Conservation (phyloP, 2,329 filamentous ascomycete genomes). For the Fusarium humuli region DNA sequence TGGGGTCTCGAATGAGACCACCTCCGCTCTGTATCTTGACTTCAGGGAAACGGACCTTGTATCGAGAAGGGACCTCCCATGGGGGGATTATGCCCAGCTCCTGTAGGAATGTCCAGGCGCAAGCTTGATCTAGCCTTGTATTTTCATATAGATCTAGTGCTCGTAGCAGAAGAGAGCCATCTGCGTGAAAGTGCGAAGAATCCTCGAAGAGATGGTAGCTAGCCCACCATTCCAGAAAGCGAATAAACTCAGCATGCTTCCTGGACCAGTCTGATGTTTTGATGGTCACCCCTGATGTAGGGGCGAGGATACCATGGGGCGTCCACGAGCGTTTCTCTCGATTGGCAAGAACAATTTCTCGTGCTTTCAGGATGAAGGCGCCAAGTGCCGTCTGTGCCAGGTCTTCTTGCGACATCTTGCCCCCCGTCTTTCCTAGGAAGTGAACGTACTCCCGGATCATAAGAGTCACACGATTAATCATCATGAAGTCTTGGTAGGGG, state of each 20-base stretch:
- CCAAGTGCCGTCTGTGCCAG: conserved; percentile 48
- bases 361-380: conserved; percentile 63
- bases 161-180: conserved; percentile 74
- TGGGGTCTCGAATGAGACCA: conserved; percentile 54
- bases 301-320: conserved; percentile 58
- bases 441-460: conserved; percentile 52
- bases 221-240: conserved; percentile 77
- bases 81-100: conserved; percentile 78
- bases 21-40: conserved; percentile 58
- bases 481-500: conserved; percentile 46
- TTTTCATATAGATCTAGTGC: conserved; percentile 70
- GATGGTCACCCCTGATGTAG: conserved; percentile 42
- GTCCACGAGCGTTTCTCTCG: conserved; percentile 63
- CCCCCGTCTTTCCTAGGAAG: conserved; percentile 27
- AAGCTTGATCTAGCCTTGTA: conserved; percentile 56
- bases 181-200: conserved; percentile 66
- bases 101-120: conserved; percentile 75
- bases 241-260: conserved; percentile 63
- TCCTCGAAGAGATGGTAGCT: conserved; percentile 65
- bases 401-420: conserved; percentile 30
- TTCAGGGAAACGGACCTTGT: conserved; percentile 67
- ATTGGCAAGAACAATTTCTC: conserved; percentile 62
- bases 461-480: conserved; percentile 48
- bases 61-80: conserved; percentile 75
- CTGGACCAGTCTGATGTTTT: conserved; percentile 47